Evolutionary conservation across 345 rosid species (phyloP), one percentile per base, ranked within the genome.

Genomic region (Pistacia atlantica): DNA sequence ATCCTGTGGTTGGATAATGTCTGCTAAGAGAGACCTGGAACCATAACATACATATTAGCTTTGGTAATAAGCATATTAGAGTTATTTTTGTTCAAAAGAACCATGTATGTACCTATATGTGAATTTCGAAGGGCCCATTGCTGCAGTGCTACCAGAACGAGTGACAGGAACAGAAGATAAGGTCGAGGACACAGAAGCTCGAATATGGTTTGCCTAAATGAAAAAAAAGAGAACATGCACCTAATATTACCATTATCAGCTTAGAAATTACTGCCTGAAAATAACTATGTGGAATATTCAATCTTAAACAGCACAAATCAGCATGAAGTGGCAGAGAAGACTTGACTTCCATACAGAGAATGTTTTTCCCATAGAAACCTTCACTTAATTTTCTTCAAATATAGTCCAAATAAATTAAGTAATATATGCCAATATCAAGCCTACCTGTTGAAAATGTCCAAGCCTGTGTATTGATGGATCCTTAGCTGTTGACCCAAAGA

Each of bases 1-100:
- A 79, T 94, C 99, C 74, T 88, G 91, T 1, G 98, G 91, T 86
- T 92, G 92, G 77, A 97, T 93, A 77, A 92, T 90, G 81, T 91
- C 99, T 46, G 99, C 98, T 79, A 97, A 84, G 76, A 94, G 93
- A 62, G 99, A 94, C 92, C 99, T 97, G 83, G 76, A 80, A 83
- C 56, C 69, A 85, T 69, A 74, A 71, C 73, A 68, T 17, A 74
- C 14, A 83, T 56, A 73, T 88, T 71, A 92, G 93, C 71, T 75
- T 60, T 12, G 20, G 22, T 31, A 79, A 65, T 52, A 72, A 48
- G 77, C 61, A 80, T 9, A 33, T 56, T 51, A 54, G 54, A 28
- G 22, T 57, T 57, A 78, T 58, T 56, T 59, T 64, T 51, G 38
- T 49, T 38, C 11, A 71, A 69, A 25, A 63, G 62, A 61, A 76